A percentile compares a stretch with the other conserved stretches of the same genome.
These are phyloP conservation scores for bread wheat (Triticum aestivum) DNA, from an alignment of 176 grass and related monocot species.

Conservation along the genomic window IWGSC_CS_RefSeq_v2.1 NC_057814.1:44242849-44243348, in stretches of 20 bases:
- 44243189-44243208: background rate
- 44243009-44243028: no score
- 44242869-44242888: no score
- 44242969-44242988: background rate
- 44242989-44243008: no score
- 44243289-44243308: no score
- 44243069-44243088: background rate
- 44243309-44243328: background rate
- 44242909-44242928: no score
- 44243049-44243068: background rate
- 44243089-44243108: background rate
- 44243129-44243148: background rate
- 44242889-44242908: fast-evolving
- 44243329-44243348: background rate
- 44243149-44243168: background rate
- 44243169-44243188: background rate
- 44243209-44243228: constrained; percentile 32
- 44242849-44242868: no score
- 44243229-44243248: constrained; percentile 14
- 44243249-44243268: constrained; percentile 1
- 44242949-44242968: background rate
- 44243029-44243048: background rate
- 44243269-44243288: background rate
- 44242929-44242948: no score
- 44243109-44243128: background rate